Percentiles rank a stretch among this genome's conserved stretches.
Evolutionary conservation across 2,329 filamentous ascomycete species (phyloP).

Genomic region (Dothistroma septosporum): DNA sequence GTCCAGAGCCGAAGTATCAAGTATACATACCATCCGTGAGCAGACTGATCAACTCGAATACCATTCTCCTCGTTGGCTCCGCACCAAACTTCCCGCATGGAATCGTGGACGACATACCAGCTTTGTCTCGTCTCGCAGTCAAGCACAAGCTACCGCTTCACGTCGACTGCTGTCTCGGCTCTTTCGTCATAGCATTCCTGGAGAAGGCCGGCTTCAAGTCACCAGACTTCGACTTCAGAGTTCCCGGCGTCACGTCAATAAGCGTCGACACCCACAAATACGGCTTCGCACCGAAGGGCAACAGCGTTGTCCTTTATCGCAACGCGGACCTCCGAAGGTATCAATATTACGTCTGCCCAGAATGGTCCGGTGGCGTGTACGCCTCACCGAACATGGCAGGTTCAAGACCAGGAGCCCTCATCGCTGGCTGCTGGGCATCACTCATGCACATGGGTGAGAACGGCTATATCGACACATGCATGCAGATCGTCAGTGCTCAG

Average conservation of each 20-base stretch:
- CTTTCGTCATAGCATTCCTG: slow-evolving; percentile 89
- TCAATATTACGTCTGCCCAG: slow-evolving; percentile 93
- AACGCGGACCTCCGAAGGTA: slow-evolving; percentile 72
- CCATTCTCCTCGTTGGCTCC: slow-evolving; percentile 84
- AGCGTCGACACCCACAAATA: slow-evolving; percentile 98
- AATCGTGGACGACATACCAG: slow-evolving; percentile 90
- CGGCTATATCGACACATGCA: slow-evolving; percentile 83
- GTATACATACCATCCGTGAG: slow-evolving; percentile 74
- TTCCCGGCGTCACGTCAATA: slow-evolving; percentile 91
- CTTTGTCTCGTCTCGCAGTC: slow-evolving; percentile 75
- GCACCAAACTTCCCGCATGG: slow-evolving; percentile 98
- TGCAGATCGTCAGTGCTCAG: slow-evolving; percentile 79
- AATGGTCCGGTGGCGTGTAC: slow-evolving; percentile 95
- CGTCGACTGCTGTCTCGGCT: slow-evolving; percentile 96
- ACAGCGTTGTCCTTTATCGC: slow-evolving; percentile 88
- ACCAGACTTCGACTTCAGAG: slow-evolving; percentile 85
- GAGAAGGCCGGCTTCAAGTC: slow-evolving; percentile 89
- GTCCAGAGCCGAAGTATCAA: slow-evolving; percentile 79
- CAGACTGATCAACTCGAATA: slow-evolving; percentile 90
- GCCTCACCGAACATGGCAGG: slow-evolving; percentile 89
- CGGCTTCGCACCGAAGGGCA: slow-evolving; percentile 96
- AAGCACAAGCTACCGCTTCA: slow-evolving; percentile 81
- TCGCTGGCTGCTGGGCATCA: slow-evolving; percentile 92
- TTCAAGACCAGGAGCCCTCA: slow-evolving; percentile 85
- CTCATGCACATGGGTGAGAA: slow-evolving; percentile 82